Percentiles rank a stretch among this genome's conserved stretches.
Evolutionary conservation across 495 filamentous ascomycete genomes (phyloP).

Genomic region (Durotheca rogersii): DNA sequence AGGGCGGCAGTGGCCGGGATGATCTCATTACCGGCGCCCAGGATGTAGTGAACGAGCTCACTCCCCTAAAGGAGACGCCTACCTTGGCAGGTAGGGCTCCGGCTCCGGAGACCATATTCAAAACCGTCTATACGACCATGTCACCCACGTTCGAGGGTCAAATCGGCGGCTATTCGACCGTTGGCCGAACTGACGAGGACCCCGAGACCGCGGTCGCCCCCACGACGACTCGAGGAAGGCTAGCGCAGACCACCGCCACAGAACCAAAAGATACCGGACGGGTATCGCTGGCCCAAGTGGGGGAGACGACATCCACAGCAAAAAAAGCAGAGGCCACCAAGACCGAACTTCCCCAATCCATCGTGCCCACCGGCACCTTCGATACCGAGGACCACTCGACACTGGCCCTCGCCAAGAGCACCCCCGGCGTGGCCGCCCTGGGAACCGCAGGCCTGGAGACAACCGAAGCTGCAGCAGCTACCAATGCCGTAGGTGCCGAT

Average conservation of each 20-base stretch:
- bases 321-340: conserved; percentile 2
- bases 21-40: conserved; percentile 19
- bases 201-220: conserved; percentile 11
- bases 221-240: conserved; percentile 8
- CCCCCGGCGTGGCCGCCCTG: conserved; percentile 18
- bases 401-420: conserved; percentile 19
- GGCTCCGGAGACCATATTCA: conserved; percentile 42
- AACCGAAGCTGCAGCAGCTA: conserved; percentile 12
- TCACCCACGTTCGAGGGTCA: conserved; percentile 56
- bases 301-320: conserved; percentile 4
- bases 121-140: conserved; percentile 58
- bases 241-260: conserved; percentile 25
- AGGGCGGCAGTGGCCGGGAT: conserved; percentile 23
- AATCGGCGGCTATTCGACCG: conserved; percentile 57
- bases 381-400: conserved; percentile 10
- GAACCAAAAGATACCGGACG: not conserved
- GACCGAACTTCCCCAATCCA: conserved; percentile 8
- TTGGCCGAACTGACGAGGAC: conserved; percentile 29
- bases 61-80: conserved; percentile 24
- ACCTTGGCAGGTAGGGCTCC: conserved; percentile 31
- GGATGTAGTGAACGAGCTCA: conserved; percentile 30
- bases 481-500: conserved; percentile 25
- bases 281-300: conserved; percentile 10
- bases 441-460: conserved; percentile 34
- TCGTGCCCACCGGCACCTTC: conserved; percentile 9